Evolutionary conservation across 2,329 filamentous ascomycete species (phyloP).

Genomic region (Nemania bipapillata): DNA sequence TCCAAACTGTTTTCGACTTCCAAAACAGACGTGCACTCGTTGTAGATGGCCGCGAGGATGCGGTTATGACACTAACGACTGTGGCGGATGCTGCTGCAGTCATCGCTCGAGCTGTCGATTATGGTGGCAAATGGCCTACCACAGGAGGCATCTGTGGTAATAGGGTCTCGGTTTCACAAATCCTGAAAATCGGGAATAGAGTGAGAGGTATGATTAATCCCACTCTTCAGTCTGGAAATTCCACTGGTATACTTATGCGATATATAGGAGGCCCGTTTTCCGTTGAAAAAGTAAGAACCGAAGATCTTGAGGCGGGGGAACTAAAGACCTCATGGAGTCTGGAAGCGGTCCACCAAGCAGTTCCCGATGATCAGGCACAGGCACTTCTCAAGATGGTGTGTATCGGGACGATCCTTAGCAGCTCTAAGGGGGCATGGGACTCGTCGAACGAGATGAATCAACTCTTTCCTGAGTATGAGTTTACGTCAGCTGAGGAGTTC

Average conservation of each 20-base stretch:
- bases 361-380: conserved; percentile 52
- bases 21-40: conserved; percentile 57
- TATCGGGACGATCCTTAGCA: conserved; percentile 57
- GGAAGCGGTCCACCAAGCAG: conserved; percentile 43
- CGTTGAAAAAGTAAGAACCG: conserved; percentile 58
- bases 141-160: conserved; percentile 57
- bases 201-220: conserved; percentile 54
- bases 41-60: conserved; percentile 57
- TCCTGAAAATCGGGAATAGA: conserved; percentile 56
- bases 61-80: conserved; percentile 58
- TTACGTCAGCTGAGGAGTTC: conserved; percentile 28
- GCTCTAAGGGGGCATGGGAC: conserved; percentile 52
- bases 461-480: conserved; percentile 32
- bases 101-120: conserved; percentile 57
- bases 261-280: conserved; percentile 51
- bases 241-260: not conserved
- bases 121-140: conserved; percentile 57
- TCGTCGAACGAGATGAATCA: conserved; percentile 36
- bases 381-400: conserved; percentile 53
- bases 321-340: conserved; percentile 57
- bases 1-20: conserved; percentile 56
- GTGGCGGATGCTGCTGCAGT: conserved; percentile 56
- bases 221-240: not conserved
- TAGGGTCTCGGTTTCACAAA: conserved; percentile 51
- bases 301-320: conserved; percentile 60